Base-by-base conservation (phyloP, 768 basidiomycete species). In the Mycena belliarum region DNA sequence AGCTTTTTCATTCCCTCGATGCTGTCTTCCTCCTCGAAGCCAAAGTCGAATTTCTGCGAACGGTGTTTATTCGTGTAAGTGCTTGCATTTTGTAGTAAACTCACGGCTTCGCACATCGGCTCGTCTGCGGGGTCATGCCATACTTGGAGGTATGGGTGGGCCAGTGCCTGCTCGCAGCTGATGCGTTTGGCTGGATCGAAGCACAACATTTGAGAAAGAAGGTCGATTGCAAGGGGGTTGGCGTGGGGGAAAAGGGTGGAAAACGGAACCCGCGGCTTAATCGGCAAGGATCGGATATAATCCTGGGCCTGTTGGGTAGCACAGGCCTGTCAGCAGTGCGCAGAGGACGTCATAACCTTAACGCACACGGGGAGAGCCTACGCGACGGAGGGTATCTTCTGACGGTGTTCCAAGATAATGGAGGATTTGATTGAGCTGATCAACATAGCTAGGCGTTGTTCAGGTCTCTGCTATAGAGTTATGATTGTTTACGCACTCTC, bases 71-170 rank as follows among this genome's bases (percentile, higher is more conserved):
- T 50, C 41, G 24, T 35, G 38, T 4, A 42, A 24, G 15, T 20
- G 18, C 2, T 38, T 45, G 25, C 11, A 23, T 37, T 15, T 6
- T n/a, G n/a, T 15, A 32, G 3, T 6, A 12, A 16, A 18, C 79
- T 66, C 64, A 93, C 94, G 47, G 82, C 72, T 35, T 91, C 86
- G 71, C 94, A 97, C 35, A 83, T 65, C 0, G 95, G 95, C 72
- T 97, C 95, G 69, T 98, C 95, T 11, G 91, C 86, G 20, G 95
- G 95, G 71, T 98, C 97, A 69, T 98, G 95, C 97, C 97, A 99
- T 12, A 98, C 97, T 59, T 90, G 85, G 59, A 93, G 76, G 75
- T 98, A 99, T 2, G 95, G 94, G 69, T 99, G 97, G 51, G 89
- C 88, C 49, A 99, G 78, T 2, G 97, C 97, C 69, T 98, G 87